A percentile compares a stretch with the other conserved stretches of the same genome.
phyloP scores from a whole-genome alignment of 805 yeast genomes.

The Candida dajiaensis region DNA sequence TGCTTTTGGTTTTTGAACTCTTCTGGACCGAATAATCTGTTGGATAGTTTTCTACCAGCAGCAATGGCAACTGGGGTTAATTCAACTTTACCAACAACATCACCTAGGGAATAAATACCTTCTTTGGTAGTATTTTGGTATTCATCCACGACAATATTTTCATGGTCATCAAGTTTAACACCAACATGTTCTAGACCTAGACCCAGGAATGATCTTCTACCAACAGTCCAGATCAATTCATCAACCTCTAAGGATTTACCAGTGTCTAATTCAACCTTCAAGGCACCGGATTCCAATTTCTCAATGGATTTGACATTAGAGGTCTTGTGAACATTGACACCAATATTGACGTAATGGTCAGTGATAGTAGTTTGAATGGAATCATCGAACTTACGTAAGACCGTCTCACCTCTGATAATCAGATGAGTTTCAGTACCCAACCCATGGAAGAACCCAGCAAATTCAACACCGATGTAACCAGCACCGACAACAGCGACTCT shows the following conservation, averaged over 20 bases:
- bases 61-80: conserved; percentile 98
- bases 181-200: conserved; percentile 76
- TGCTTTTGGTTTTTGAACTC: conserved; percentile 67
- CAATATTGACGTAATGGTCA: conserved; percentile 72
- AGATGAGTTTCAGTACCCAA: conserved; percentile 82
- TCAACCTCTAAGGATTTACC: conserved; percentile 57
- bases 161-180: conserved; percentile 52
- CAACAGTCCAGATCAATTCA: conserved; percentile 86
- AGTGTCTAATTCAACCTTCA: conserved; percentile 40
- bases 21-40: conserved; percentile 84
- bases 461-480: conserved; percentile 95
- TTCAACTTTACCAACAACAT: conserved; percentile 88
- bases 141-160: conserved; percentile 75
- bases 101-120: conserved; percentile 83
- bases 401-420: conserved; percentile 86
- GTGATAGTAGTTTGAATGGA: conserved; percentile 76
- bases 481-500: conserved; percentile 95
- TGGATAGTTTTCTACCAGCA: conserved; percentile 90
- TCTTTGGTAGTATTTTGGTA: conserved; percentile 74
- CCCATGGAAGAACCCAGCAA: conserved; percentile 90
- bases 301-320: conserved; percentile 45
- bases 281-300: conserved; percentile 41
- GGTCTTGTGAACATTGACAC: conserved; percentile 73
- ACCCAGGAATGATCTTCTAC: conserved; percentile 73
- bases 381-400: conserved; percentile 82